Percentiles rank a stretch among this genome's conserved stretches.
Conservation (phyloP, 805 yeast species). For the Hanseniaspora thailandica region DNA sequence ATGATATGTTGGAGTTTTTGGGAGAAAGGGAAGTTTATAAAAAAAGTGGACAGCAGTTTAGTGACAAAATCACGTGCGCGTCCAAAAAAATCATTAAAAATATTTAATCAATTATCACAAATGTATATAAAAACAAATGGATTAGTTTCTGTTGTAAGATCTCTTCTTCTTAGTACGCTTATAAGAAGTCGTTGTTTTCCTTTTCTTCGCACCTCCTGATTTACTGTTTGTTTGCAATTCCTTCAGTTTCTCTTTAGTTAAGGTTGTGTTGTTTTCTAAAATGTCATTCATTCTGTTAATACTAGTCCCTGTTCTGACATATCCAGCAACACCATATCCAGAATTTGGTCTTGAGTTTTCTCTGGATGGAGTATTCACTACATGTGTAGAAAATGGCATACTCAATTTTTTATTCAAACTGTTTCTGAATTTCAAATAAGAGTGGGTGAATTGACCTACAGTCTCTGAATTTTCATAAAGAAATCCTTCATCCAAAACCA, state of each 20-base stretch:
- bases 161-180: neutral
- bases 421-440: slow-evolving; percentile 45
- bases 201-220: neutral
- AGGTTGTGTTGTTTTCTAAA: neutral
- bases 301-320: neutral
- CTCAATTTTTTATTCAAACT: slow-evolving; percentile 39
- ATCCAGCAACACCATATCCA: neutral
- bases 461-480: slow-evolving; percentile 61
- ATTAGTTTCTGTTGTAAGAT: neutral
- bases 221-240: neutral
- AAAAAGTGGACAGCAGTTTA: no score
- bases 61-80: neutral
- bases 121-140: no score
- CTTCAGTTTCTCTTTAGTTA: slow-evolving; percentile 6
- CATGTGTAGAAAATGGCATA: slow-evolving; percentile 35
- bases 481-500: slow-evolving; percentile 52
- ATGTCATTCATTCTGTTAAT: neutral
- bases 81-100: no score
- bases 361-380: slow-evolving; percentile 17
- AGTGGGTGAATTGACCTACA: slow-evolving; percentile 63
- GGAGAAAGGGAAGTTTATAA: no score
- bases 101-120: neutral
- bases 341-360: neutral
- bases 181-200: neutral
- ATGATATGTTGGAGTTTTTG: no score